Evolutionary conservation across 176 grass and related monocot genomes (phyloP).

Genomic region (Calamus simplicifolius): DNA sequence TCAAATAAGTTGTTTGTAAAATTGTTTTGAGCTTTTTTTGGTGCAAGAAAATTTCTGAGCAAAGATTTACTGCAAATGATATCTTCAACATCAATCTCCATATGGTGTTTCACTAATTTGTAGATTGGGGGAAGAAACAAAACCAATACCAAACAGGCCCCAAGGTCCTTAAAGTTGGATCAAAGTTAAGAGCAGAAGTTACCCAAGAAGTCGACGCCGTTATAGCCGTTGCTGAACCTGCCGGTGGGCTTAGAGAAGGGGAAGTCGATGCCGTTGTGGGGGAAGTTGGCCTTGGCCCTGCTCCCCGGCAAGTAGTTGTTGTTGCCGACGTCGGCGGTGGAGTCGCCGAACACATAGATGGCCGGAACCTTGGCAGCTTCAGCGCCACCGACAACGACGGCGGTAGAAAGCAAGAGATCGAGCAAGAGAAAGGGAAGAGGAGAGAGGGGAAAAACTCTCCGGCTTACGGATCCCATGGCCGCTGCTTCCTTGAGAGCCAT

Average conservation of each 20-base stretch:
- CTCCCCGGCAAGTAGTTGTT: slow-evolving; percentile 46
- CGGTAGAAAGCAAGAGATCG: slow-evolving; percentile 4
- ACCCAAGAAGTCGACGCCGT: slow-evolving; percentile 71
- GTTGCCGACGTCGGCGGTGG: slow-evolving; percentile 81
- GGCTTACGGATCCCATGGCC: no score
- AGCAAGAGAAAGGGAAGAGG: slow-evolving; percentile 1
- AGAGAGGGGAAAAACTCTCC: slow-evolving; percentile 11
- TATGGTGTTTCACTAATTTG: no score
- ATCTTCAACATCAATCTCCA: no score
- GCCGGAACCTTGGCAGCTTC: slow-evolving; percentile 37
- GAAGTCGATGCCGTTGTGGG: slow-evolving; percentile 58
- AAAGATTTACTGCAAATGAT: no score
- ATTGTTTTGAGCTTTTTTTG: no score
- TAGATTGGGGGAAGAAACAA: no score
- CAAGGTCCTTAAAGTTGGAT: no score
- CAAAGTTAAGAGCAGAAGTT: background rate
- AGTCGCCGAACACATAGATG: slow-evolving; percentile 83
- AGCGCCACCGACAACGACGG: background rate
- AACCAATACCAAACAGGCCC: no score
- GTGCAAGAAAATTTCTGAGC: no score
- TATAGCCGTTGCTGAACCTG: slow-evolving; percentile 86
- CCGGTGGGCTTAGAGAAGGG: slow-evolving; percentile 32
- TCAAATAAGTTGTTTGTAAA: no score
- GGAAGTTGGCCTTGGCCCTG: slow-evolving; percentile 41
- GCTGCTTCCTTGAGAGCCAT: no score